Percentiles rank a stretch among this genome's conserved stretches.
phyloP scores from a whole-genome alignment of 139 green algal species.

The Choricystis sp. region DNA sequence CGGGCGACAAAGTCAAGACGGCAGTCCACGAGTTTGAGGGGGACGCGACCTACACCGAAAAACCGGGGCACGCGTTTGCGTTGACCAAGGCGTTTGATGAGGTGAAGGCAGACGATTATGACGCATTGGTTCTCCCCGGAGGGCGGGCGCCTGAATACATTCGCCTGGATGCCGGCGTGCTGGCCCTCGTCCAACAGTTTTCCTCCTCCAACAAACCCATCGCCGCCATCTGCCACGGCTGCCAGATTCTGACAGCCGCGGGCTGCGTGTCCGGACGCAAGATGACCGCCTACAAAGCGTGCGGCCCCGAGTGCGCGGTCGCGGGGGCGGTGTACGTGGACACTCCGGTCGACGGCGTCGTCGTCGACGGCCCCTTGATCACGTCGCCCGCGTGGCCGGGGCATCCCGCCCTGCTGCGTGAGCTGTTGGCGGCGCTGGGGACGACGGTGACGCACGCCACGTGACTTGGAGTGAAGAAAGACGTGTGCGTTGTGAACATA shows the following conservation, averaged over 20 bases:
- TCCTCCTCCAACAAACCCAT: slow-evolving; percentile 6
- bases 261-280: slow-evolving; percentile 1
- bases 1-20: slow-evolving; percentile 6
- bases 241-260: slow-evolving; percentile 12
- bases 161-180: slow-evolving; percentile 7
- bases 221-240: slow-evolving; percentile 14
- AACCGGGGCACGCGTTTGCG: slow-evolving; percentile 15
- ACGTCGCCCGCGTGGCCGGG: slow-evolving; percentile 10
- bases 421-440: slow-evolving; percentile 9
- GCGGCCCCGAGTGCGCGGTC: slow-evolving; percentile 7
- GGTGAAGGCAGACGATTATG: neutral
- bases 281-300: slow-evolving; percentile 12
- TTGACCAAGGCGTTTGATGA: slow-evolving; percentile 9
- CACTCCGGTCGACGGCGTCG: neutral
- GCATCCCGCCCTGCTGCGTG: slow-evolving; percentile 9
- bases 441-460: slow-evolving; percentile 3
- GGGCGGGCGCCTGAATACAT: slow-evolving; percentile 15
- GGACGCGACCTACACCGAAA: slow-evolving; percentile 17
- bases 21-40: slow-evolving; percentile 19
- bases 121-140: slow-evolving; percentile 10
- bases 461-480: slow-evolving; percentile 10
- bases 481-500: too few relatives aligned
- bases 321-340: slow-evolving; percentile 1
- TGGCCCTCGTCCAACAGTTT: slow-evolving; percentile 2
- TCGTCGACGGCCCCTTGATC: slow-evolving; percentile 12